Evolutionary conservation across 2,329 filamentous ascomycete genomes (phyloP), one percentile per base, ranked within the genome.

Genomic region (Mycosphaerella sp.): DNA sequence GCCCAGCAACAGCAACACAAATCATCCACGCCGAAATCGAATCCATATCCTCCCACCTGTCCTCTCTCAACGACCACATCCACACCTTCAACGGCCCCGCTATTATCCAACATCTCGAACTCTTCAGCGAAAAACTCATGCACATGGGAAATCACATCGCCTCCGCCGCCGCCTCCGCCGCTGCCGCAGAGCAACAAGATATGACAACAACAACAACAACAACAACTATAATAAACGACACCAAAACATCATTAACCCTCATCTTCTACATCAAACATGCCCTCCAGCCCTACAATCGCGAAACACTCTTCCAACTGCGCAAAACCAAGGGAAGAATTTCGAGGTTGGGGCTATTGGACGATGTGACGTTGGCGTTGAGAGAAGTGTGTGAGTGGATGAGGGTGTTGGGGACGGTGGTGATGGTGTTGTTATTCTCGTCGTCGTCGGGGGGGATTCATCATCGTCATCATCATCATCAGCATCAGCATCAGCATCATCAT

Each of bases 1-100:
- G 26, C 5, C 26, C 32, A n/a, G 21, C 17, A 2, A 31, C 9
- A 26, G 9, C 45, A 4, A 42, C 48, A 5, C 31, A 36, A 14
- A 21, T 51, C n/a, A 21, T 51, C n/a, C 48, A 51, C 14, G 29
- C 23, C 6, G 42, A 34, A 9, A 51, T 51, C 8, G 48, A 51
- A 6, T 36, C 42, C 4, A 40, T 51, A 14, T 45, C 45, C 7
- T 17, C 42, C 4, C 9, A 34, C 10, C 32, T 51, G 1, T 42
- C 41, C 17, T 12, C 31, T 6, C 9, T 45, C 0, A 39, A 41
- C 42, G 21, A 44, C 3, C 14, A 51, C n/a, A 45, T 45, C n/a
- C 39, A 45, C 8, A 17, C 36, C 8, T 51, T 51, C 32, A 34
- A 51, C 23, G 17, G 32, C 2, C 21, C n/a, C 1, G 48, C 48